These are phyloP conservation scores for Inonotus hispidus DNA, from an alignment of 1,284 basidiomycete species.

Conservation along the genomic window DNA sequence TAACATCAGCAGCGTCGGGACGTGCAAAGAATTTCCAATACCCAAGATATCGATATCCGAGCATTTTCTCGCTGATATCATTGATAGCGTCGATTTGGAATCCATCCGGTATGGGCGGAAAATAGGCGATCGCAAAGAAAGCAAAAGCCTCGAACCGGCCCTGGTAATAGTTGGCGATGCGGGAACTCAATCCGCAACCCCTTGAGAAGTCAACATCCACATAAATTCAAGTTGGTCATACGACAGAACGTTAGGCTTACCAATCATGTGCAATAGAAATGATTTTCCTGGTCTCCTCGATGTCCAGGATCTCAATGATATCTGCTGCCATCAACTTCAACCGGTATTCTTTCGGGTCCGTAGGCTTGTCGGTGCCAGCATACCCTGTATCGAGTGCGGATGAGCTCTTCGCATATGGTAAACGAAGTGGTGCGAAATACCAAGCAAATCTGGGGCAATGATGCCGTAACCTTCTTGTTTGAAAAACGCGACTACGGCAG, in stretches of 20 bases:
- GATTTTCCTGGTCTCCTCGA: constrained; percentile 21
- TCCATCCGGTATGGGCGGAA: constrained; percentile 21
- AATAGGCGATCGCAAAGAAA: constrained; percentile 23
- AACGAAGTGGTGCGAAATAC: constrained; percentile 18
- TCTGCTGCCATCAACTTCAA: constrained; percentile 21
- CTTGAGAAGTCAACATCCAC: constrained; percentile 15
- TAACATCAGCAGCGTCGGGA: constrained; percentile 27
- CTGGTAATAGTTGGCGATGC: constrained; percentile 16
- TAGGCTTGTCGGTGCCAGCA: constrained; percentile 34
- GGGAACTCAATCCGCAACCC: constrained; percentile 11
- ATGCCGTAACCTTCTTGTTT: constrained; percentile 40
- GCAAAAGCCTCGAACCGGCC: constrained; percentile 22
- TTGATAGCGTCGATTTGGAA: constrained; percentile 15
- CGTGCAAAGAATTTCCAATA: constrained; percentile 32
- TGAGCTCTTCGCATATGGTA: neutral
- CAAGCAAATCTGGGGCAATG: constrained; percentile 49
- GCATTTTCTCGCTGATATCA: neutral
- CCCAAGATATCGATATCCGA: constrained; percentile 29
- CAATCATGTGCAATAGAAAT: constrained; percentile 25
- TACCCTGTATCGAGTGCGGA: constrained; percentile 22
- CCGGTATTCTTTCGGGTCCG: constrained; percentile 21
- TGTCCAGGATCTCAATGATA: constrained; percentile 25
- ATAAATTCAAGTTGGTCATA: neutral
- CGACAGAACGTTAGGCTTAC: neutral
- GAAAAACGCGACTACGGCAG: constrained; percentile 27